These are phyloP conservation scores for Dactylis glomerata DNA, from an alignment of 176 grass and related monocot species.

Conservation along the genomic window DNA sequence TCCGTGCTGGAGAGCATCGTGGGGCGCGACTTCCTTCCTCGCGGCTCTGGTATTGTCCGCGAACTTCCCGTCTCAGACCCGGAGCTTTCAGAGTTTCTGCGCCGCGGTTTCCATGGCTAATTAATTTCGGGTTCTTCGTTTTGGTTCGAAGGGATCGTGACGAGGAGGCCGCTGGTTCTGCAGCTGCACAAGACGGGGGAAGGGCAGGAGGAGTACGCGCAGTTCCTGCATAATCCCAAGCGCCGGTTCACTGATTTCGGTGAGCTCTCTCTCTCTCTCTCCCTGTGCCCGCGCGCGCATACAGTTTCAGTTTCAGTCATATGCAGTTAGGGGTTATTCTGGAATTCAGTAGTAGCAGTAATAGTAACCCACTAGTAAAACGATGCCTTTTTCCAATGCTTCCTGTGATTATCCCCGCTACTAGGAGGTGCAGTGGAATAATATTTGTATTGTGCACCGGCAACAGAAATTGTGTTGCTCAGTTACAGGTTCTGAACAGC, in stretches of 20 bases:
- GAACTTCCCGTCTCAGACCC: background rate
- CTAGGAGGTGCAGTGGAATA: background rate
- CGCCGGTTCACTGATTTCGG: constrained; percentile 76
- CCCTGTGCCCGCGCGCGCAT: background rate
- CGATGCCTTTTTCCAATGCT: background rate
- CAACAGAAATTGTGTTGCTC: background rate
- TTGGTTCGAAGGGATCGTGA: constrained; percentile 74
- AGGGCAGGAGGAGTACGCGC: constrained; percentile 64
- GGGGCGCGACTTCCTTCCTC: constrained; percentile 86
- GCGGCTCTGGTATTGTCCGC: constrained; percentile 63
- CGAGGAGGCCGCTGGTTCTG: constrained; percentile 83
- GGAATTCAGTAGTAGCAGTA: background rate
- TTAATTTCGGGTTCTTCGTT: constrained; percentile 10
- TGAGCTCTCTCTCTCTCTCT: constrained; percentile 20
- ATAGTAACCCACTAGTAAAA: background rate
- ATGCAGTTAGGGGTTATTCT: background rate
- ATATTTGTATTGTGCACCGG: background rate
- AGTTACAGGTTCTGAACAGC: background rate
- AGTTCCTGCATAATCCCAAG: constrained; percentile 77
- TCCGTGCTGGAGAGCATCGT: constrained; percentile 96
- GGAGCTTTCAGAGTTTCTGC: background rate
- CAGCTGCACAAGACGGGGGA: constrained; percentile 81
- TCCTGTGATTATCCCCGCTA: background rate
- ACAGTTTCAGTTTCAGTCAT: constrained; percentile 1
- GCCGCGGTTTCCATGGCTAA: background rate